Conservation (phyloP, 2,329 filamentous ascomycete genomes). For the Cladosporium sp. region DNA sequence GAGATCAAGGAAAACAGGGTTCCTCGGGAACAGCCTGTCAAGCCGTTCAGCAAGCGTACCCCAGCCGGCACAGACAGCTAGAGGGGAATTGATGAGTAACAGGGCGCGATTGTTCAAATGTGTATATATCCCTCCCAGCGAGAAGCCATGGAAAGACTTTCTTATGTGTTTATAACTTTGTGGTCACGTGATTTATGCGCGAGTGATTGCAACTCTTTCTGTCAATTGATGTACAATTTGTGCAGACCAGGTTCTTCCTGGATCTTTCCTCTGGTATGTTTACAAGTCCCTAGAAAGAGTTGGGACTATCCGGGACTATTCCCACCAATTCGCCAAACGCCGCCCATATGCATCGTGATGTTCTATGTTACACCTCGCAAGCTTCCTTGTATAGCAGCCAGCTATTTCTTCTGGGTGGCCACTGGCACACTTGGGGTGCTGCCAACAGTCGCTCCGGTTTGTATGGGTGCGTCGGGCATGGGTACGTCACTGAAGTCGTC, state of each 20-base stretch:
- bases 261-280: slow-evolving; percentile 7
- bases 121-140: slow-evolving; percentile 16
- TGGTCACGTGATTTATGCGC: not conserved
- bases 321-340: slow-evolving; percentile 18
- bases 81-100: slow-evolving; percentile 5
- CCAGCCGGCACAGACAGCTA: slow-evolving; percentile 23
- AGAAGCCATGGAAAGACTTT: slow-evolving; percentile 13
- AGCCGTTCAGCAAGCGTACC: slow-evolving; percentile 28
- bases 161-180: not conserved
- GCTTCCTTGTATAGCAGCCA: not conserved
- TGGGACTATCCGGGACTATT: not conserved
- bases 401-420: slow-evolving; percentile 8
- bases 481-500: slow-evolving; percentile 96
- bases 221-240: not conserved
- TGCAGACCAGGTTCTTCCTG: not conserved
- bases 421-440: slow-evolving; percentile 4
- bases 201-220: not conserved
- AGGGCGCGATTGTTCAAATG: slow-evolving; percentile 13
- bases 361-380: slow-evolving; percentile 3
- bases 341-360: slow-evolving; percentile 13
- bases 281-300: not conserved
- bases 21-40: slow-evolving; percentile 34
- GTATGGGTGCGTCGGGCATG: slow-evolving; percentile 71
- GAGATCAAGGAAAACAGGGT: slow-evolving; percentile 41
- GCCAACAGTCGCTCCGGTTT: slow-evolving; percentile 36